Evolutionary conservation across 1,284 basidiomycete species (phyloP).

Genomic region (Ustilago vetiveriae): DNA sequence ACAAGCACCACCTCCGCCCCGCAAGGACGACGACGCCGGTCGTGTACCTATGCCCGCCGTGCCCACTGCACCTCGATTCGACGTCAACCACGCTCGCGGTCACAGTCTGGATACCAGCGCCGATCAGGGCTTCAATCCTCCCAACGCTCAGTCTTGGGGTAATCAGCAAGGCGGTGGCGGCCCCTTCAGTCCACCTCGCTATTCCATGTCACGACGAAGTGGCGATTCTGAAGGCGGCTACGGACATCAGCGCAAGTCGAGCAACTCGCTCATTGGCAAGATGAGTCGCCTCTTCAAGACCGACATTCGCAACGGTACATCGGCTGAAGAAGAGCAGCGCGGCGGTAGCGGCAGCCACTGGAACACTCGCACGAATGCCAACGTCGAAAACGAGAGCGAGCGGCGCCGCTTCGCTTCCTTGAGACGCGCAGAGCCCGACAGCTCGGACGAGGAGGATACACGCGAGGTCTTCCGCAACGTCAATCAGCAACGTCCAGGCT

Average conservation of each 20-base stretch:
- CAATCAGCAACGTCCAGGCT: conserved; percentile 51
- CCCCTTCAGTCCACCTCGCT: conserved; percentile 26
- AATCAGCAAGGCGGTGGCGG: conserved; percentile 5
- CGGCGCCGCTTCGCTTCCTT: conserved; percentile 20
- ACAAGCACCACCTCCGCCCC: conserved; percentile 20
- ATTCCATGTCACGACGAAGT: conserved; percentile 38
- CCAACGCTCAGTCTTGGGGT: conserved; percentile 1
- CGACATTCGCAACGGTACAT: conserved; percentile 44
- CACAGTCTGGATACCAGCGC: conserved; percentile 23
- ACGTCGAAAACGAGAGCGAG: conserved; percentile 16
- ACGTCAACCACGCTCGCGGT: conserved; percentile 47
- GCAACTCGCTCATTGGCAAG: conserved; percentile 57
- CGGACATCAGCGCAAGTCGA: conserved; percentile 43
- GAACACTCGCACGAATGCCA: conserved; percentile 45
- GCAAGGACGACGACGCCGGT: conserved; percentile 31
- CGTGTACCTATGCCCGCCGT: conserved; percentile 45
- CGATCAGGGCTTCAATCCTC: conserved; percentile 32
- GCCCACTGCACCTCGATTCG: conserved; percentile 50
- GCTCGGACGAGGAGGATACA: conserved; percentile 57
- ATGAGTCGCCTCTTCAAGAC: conserved; percentile 64
- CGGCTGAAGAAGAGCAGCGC: conserved; percentile 4
- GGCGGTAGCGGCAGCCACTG: conserved; percentile 12
- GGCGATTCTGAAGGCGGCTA: conserved; percentile 38
- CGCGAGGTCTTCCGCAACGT: conserved; percentile 58
- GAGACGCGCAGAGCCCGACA: conserved; percentile 44